Percentiles rank a stretch among this genome's conserved stretches.
phyloP scores from a whole-genome alignment of 2,329 filamentous ascomycete genomes.

The Ascochyta koolunga region DNA sequence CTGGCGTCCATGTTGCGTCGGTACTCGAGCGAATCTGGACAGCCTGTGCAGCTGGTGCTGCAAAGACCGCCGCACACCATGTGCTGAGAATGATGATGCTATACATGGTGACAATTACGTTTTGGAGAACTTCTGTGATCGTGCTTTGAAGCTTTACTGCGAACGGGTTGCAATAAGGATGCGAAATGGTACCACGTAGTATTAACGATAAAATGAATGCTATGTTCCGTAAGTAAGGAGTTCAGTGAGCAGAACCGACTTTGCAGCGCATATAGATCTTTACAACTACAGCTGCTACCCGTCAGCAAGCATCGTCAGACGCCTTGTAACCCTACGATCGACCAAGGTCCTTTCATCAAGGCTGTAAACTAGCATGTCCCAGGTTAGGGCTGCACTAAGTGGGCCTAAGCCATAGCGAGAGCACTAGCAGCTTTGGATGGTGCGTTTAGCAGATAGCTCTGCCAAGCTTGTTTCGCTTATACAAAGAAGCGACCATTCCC shows the following conservation, averaged over 20 bases:
- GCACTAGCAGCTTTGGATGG: background rate
- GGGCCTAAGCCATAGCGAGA: background rate
- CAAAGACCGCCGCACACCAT: slow-evolving; percentile 19
- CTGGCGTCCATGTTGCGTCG: slow-evolving; percentile 23
- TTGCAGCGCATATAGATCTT: background rate
- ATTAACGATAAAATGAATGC: background rate
- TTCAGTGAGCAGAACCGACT: background rate
- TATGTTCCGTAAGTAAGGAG: background rate
- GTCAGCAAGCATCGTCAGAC: slow-evolving; percentile 4
- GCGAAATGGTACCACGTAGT: background rate
- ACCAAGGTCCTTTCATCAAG: slow-evolving; percentile 4
- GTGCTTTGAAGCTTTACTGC: background rate
- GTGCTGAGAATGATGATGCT: slow-evolving; percentile 20
- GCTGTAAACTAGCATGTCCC: background rate
- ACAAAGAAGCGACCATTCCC: background rate
- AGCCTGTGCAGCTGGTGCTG: slow-evolving; percentile 20
- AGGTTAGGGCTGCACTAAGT: background rate
- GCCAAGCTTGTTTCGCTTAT: background rate
- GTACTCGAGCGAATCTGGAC: slow-evolving; percentile 1
- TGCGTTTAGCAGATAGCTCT: no score
- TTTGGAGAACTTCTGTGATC: background rate
- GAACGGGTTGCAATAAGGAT: background rate
- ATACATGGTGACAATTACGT: slow-evolving; percentile 20
- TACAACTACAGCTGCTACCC: background rate
- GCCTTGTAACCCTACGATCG: background rate